Percentiles rank a stretch among this genome's conserved stretches.
Evolutionary conservation across 2,329 filamentous ascomycete species (phyloP).

Genomic region (Aspergillus fructus): DNA sequence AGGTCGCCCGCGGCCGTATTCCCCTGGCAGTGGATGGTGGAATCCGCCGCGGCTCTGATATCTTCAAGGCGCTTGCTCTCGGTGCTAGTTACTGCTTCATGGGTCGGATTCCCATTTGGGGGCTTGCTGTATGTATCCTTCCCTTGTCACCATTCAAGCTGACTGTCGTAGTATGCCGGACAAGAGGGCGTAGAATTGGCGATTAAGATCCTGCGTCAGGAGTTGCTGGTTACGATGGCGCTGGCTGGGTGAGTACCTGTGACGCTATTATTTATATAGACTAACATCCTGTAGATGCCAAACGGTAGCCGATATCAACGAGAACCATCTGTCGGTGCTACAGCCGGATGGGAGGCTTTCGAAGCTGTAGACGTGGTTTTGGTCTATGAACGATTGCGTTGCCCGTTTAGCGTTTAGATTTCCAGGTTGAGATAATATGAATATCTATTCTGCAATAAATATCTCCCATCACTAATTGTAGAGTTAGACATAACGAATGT

Average conservation of each 20-base stretch:
- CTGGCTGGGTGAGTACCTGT: slow-evolving; percentile 28
- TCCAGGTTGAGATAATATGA: neutral
- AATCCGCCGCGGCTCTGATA: slow-evolving; percentile 35
- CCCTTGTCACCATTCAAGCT: neutral
- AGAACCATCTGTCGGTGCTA: slow-evolving; percentile 28
- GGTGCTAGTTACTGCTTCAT: slow-evolving; percentile 34
- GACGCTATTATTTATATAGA: too few relatives aligned
- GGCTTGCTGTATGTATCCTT: slow-evolving; percentile 26
- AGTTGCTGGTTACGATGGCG: slow-evolving; percentile 33
- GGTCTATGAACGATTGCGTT: too few relatives aligned
- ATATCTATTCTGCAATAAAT: too few relatives aligned
- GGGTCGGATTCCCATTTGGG: slow-evolving; percentile 36
- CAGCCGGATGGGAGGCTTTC: slow-evolving; percentile 28
- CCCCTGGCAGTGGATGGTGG: slow-evolving; percentile 35
- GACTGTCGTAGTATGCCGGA: slow-evolving; percentile 27
- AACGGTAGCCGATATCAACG: slow-evolving; percentile 29
- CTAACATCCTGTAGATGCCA: slow-evolving; percentile 23
- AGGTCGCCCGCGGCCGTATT: slow-evolving; percentile 31
- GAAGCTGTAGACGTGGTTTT: slow-evolving; percentile 21
- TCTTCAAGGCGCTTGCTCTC: slow-evolving; percentile 39
- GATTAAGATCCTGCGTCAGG: slow-evolving; percentile 31
- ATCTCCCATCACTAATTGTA: fast-evolving
- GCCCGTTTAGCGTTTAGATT: neutral
- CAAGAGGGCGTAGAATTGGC: slow-evolving; percentile 36
- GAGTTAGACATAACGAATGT: too few relatives aligned